Evolutionary conservation across 78 protist genomes (phyloP).

Genomic region (Diacronema lutheri): DNA sequence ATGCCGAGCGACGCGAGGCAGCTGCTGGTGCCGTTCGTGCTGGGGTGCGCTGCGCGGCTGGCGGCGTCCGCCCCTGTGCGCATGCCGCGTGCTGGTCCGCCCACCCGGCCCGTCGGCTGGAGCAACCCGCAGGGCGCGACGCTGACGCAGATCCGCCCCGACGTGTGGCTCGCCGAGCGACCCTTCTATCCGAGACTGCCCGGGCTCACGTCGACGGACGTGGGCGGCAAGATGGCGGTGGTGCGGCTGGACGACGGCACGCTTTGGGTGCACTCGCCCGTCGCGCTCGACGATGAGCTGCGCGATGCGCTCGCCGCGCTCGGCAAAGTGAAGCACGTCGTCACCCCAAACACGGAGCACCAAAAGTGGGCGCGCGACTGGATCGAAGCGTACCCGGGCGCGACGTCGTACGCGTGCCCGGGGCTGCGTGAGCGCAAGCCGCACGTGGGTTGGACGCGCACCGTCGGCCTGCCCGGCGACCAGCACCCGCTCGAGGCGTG

Average conservation of each 20-base stretch:
- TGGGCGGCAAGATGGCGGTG: background rate
- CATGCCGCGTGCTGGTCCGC: too few species aligned
- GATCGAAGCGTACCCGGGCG: background rate
- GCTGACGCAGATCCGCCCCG: background rate
- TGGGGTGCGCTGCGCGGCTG: too few species aligned
- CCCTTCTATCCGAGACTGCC: background rate
- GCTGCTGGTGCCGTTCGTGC: too few species aligned
- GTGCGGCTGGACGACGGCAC: background rate
- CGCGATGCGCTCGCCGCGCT: background rate
- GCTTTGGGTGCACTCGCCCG: conserved; percentile 26
- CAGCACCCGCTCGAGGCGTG: background rate
- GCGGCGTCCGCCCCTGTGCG: too few species aligned
- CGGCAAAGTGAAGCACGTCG: background rate
- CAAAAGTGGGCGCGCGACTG: background rate
- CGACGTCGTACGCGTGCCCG: background rate
- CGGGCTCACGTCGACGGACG: background rate
- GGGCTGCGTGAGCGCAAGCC: background rate
- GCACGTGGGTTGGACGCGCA: background rate
- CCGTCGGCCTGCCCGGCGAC: background rate
- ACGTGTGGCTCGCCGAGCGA: conserved; percentile 10
- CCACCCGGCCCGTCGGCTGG: background rate
- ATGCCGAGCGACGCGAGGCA: too few species aligned
- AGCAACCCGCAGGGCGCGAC: background rate
- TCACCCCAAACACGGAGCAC: conserved; percentile 14
- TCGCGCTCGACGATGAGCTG: background rate